A percentile compares a stretch with the other conserved stretches of the same genome.
Evolutionary conservation across 345 rosid genomes (phyloP).

Genomic region (Hypericum androsaemum): DNA sequence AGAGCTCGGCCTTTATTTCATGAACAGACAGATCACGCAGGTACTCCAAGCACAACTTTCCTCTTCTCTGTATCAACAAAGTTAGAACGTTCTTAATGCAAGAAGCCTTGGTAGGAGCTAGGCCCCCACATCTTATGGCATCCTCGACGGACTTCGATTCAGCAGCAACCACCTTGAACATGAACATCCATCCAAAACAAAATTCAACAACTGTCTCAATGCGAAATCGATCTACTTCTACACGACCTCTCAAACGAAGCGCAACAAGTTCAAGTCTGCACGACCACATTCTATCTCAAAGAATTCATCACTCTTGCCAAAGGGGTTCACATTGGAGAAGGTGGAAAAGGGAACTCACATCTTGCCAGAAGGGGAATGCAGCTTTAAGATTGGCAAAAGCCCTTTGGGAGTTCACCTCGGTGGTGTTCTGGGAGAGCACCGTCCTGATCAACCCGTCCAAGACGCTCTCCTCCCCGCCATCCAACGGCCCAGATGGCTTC

Average conservation of each 20-base stretch:
- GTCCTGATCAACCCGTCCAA: conserved; percentile 72
- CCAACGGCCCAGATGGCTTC: conserved; percentile 13
- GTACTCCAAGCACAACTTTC: conserved; percentile 72
- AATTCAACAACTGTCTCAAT: too few relatives aligned
- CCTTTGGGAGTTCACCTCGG: conserved; percentile 56
- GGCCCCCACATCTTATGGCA: conserved; percentile 85
- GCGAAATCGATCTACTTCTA: too few relatives aligned
- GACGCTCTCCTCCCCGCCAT: conserved; percentile 45
- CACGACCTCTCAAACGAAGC: too few relatives aligned
- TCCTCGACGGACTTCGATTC: conserved; percentile 45
- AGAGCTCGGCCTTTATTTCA: conserved; percentile 72
- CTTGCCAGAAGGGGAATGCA: conserved; percentile 59
- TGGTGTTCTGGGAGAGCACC: conserved; percentile 77
- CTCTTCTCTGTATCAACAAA: conserved; percentile 48
- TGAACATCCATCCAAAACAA: not conserved
- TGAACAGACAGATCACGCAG: conserved; percentile 46
- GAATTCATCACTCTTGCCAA: too few relatives aligned
- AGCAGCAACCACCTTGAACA: conserved; percentile 58
- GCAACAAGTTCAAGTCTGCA: too few relatives aligned
- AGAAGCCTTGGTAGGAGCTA: conserved; percentile 70
- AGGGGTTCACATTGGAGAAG: too few relatives aligned
- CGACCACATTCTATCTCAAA: too few relatives aligned
- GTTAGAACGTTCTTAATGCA: conserved; percentile 62
- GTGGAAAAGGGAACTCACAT: conserved; percentile 28
- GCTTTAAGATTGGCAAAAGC: conserved; percentile 75